phyloP scores from a whole-genome alignment of 164 flowering plant genomes.

The Liriodendron chinense region DNA sequence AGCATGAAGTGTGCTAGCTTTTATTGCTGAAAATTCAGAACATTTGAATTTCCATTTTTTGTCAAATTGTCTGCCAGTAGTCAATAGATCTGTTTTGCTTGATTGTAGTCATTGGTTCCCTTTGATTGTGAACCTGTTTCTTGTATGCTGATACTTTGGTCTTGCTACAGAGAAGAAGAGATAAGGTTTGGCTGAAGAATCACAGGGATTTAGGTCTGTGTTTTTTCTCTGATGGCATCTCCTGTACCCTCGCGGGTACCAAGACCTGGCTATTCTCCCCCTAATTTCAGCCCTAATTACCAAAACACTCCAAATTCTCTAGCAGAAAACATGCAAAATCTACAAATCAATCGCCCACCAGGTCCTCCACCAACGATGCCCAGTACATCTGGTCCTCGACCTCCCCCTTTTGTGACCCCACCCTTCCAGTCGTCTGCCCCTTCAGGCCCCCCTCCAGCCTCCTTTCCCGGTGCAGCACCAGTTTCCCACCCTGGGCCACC shows the following conservation, averaged over 20 bases:
- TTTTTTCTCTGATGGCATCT: constrained; percentile 48
- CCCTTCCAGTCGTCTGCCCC: constrained; percentile 26
- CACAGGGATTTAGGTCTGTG: constrained; percentile 11
- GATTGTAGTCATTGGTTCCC: too few relatives aligned
- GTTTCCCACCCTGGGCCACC: constrained; percentile 31
- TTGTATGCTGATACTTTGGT: not conserved
- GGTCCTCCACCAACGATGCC: constrained; percentile 32
- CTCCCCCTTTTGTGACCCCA: constrained; percentile 41
- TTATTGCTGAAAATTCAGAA: too few relatives aligned
- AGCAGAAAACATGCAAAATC: constrained; percentile 58
- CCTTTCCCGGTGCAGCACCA: constrained; percentile 27
- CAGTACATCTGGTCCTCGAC: constrained; percentile 43
- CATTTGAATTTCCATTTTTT: too few relatives aligned
- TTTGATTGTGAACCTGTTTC: too few relatives aligned
- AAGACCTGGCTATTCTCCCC: constrained; percentile 50
- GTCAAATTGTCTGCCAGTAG: too few relatives aligned
- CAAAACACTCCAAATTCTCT: constrained; percentile 41
- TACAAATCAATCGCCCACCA: constrained; percentile 48
- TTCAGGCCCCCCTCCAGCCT: constrained; percentile 15
- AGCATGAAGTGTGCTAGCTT: too few relatives aligned
- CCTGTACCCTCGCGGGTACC: constrained; percentile 71
- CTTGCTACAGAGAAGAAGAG: constrained; percentile 5
- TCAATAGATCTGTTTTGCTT: too few relatives aligned
- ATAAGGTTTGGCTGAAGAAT: constrained; percentile 8
- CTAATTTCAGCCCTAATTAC: constrained; percentile 53